Evolutionary conservation across 2,329 filamentous ascomycete species (phyloP), one percentile per base, ranked within the genome.

Genomic region (Xylariaceae sp.): DNA sequence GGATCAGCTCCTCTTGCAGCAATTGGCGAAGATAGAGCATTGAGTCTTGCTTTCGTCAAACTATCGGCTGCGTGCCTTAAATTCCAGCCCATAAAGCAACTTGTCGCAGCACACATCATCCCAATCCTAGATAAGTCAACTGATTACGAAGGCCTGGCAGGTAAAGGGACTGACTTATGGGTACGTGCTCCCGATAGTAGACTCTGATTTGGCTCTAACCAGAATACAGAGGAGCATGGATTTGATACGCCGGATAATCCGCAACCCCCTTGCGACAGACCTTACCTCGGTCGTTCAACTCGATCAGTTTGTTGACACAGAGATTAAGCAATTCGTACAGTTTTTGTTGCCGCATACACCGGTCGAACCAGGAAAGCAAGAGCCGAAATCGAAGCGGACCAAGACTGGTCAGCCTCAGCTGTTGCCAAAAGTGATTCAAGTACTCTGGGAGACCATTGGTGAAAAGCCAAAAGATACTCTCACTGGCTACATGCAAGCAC

Each of bases 101-200:
- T 76, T 22, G 67, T 67, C 12, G 58, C 64, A 2, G 70, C 70
- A 4, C 73, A 72, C 37, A 61, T 76, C 14, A 59, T 72, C 7
- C 65, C 69, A n/a, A 64, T 69, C 29, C 56, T 72, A 22, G 61
- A 68, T n/a, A 58, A 68, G 17, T 49, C 70, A 11, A 58, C 62
- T 3, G 50, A 59, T 5, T 64, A 65, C 6, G 59, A 62, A 42
- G 57, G 63, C 1, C 49, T 54, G 2, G 49, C 68, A 17, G 55
- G 59, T 10, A 60, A 64, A 27, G 60, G 60, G 21, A 68, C 64
- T 4, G 73, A 76, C 50, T 50, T 73, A 40, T 68, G 65, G 66
- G 73, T 75, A 63, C 52, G 65, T 54, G 14, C 6, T 8, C 16
- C 21, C 14, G 22, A 22, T 16, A 2, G 34, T 22, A 14, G 29